Conservation (phyloP, 805 yeast species). For the Priceomyces castillae region DNA sequence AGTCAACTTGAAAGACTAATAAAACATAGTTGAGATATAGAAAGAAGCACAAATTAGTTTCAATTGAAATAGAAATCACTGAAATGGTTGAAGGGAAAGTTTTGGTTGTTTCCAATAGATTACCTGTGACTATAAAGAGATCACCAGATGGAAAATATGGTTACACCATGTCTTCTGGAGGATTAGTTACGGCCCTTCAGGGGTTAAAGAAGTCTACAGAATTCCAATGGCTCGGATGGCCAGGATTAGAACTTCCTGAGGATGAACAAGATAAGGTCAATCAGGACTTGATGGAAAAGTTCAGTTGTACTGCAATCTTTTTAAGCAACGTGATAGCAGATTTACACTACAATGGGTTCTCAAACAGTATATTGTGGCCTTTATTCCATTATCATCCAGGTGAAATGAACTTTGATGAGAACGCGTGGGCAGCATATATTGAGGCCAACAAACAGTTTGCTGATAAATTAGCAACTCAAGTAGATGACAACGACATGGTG, state of each 20-base stretch:
- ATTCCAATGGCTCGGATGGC: constrained; percentile 99
- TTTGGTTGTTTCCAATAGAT: constrained; percentile 87
- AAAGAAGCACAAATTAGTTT: neutral
- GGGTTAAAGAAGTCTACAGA: constrained; percentile 80
- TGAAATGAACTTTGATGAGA: constrained; percentile 96
- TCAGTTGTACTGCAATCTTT: constrained; percentile 88
- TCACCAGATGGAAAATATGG: constrained; percentile 62
- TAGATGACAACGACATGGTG: constrained; percentile 79
- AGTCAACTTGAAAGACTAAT: too few relatives aligned
- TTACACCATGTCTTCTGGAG: constrained; percentile 95
- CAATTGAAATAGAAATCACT: neutral
- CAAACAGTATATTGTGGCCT: constrained; percentile 96
- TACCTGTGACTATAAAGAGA: constrained; percentile 88
- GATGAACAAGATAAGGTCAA: constrained; percentile 68
- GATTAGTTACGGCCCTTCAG: constrained; percentile 91
- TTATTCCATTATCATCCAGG: constrained; percentile 98
- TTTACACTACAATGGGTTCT: constrained; percentile 93
- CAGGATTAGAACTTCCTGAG: constrained; percentile 77
- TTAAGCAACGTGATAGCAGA: constrained; percentile 88
- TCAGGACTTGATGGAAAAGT: constrained; percentile 67
- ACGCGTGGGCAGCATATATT: constrained; percentile 96
- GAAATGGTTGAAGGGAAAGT: constrained; percentile 57
- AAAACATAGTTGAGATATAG: neutral
- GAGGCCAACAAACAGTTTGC: constrained; percentile 89
- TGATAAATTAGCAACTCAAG: constrained; percentile 61